Percentiles rank a stretch among this genome's conserved stretches.
Conservation (phyloP, 495 filamentous ascomycete genomes). For the Hypoxylon crocopeplum region DNA sequence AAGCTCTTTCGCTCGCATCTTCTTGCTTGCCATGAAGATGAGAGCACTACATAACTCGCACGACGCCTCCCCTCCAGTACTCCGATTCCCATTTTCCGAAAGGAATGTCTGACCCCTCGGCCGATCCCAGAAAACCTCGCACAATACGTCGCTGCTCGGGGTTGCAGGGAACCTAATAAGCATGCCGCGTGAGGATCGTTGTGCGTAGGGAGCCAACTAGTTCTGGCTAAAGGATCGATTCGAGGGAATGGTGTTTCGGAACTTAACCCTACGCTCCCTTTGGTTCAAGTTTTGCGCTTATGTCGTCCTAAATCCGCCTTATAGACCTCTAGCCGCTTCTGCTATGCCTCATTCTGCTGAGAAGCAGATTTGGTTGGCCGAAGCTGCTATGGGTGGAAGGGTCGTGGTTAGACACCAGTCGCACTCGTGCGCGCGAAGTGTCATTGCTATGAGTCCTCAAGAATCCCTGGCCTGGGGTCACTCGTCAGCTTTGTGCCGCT, state of each 20-base stretch:
- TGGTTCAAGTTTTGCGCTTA: conserved; percentile 61
- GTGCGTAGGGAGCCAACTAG: conserved; percentile 35
- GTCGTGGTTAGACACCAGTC: conserved; percentile 51
- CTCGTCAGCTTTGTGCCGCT: conserved; percentile 67
- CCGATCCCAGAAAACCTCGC: conserved; percentile 24
- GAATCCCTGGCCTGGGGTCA: conserved; percentile 65
- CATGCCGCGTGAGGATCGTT: conserved; percentile 40
- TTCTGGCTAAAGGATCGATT: conserved; percentile 40
- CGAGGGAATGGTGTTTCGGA: conserved; percentile 67
- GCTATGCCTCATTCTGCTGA: conserved; percentile 47
- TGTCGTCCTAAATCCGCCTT: conserved; percentile 49
- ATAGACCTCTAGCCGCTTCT: conserved; percentile 39
- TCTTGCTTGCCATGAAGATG: conserved; percentile 27
- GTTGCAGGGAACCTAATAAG: conserved; percentile 30
- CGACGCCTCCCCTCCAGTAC: conserved; percentile 71
- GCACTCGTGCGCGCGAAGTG: conserved; percentile 47
- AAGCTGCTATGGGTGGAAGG: conserved; percentile 45
- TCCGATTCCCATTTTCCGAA: conserved; percentile 69
- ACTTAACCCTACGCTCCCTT: conserved; percentile 80
- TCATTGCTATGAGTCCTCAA: conserved; percentile 68
- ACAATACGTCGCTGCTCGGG: conserved; percentile 40
- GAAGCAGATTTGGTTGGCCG: conserved; percentile 44
- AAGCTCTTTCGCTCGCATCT: conserved; percentile 47
- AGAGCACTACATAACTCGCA: conserved; percentile 54
- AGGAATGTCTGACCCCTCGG: conserved; percentile 63